phyloP scores from a whole-genome alignment of 2,329 filamentous ascomycete genomes.

The Alternaria conjuncta region DNA sequence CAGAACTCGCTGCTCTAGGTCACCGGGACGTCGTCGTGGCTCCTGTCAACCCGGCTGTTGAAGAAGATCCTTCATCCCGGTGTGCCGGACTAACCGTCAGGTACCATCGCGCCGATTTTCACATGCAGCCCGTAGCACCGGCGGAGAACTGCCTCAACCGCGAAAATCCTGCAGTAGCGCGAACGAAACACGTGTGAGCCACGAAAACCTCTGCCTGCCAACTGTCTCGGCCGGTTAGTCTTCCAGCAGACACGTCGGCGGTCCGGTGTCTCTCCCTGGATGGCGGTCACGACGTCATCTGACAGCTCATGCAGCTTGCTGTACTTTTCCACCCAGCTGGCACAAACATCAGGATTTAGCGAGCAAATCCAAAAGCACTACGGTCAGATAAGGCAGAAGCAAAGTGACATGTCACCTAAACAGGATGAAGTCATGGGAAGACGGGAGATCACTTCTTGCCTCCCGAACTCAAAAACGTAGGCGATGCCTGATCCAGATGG shows the following conservation, averaged over 20 bases:
- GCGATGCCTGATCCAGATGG: conserved; percentile 1
- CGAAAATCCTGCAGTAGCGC: conserved; percentile 9
- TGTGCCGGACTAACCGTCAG: conserved; percentile 4
- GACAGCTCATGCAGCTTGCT: neutral
- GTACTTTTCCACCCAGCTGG: neutral
- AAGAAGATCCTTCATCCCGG: neutral
- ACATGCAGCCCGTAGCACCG: conserved; percentile 1
- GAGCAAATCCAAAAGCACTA: neutral
- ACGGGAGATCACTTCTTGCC: neutral
- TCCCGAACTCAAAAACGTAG: neutral
- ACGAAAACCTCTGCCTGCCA: conserved; percentile 5
- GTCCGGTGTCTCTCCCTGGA: neutral
- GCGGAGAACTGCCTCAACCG: neutral
- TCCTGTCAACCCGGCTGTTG: conserved; percentile 3
- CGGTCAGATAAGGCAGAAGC: neutral
- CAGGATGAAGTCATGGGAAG: neutral
- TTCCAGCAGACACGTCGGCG: conserved; percentile 1
- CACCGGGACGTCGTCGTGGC: neutral
- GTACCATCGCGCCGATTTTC: neutral
- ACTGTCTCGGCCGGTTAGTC: conserved; percentile 2
- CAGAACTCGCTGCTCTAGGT: neutral
- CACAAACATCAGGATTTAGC: neutral
- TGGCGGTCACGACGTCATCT: neutral
- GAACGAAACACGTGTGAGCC: neutral
- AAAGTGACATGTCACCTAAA: neutral